These are phyloP conservation scores for Penicillium bovifimosum DNA, from an alignment of 495 filamentous ascomycete species.

Conservation along the genomic window DNA sequence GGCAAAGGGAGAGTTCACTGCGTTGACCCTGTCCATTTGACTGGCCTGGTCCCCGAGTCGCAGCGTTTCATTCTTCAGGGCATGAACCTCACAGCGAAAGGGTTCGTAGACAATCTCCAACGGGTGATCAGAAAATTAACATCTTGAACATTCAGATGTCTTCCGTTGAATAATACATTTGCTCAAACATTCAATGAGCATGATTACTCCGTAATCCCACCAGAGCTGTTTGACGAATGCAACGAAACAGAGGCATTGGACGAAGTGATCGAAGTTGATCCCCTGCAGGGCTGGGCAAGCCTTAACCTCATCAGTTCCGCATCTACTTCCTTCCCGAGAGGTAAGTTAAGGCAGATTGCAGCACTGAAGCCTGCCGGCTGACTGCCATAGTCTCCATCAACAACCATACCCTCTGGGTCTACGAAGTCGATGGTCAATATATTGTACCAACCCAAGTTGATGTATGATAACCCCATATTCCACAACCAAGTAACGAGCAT, in stretches of 20 bases:
- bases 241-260: not conserved
- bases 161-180: not conserved
- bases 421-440: constrained; percentile 22
- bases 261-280: not conserved
- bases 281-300: not conserved
- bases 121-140: not conserved
- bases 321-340: not conserved
- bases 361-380: not conserved
- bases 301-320: constrained; percentile 1
- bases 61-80: constrained; percentile 15
- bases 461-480: not conserved
- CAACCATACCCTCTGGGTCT: constrained; percentile 20
- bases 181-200: not conserved
- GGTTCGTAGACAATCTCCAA: not conserved
- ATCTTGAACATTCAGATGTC: not conserved
- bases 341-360: not conserved
- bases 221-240: constrained; percentile 1
- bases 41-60: constrained; percentile 28
- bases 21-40: constrained; percentile 19
- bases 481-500: not conserved
- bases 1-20: constrained; percentile 42
- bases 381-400: constrained; percentile 29
- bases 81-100: constrained; percentile 1
- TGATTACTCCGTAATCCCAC: not conserved
- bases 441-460: constrained; percentile 17